Evolutionary conservation across 192 early-diverging fungal genomes (phyloP), one percentile per base, ranked within the genome.

Genomic region (Backusella parvicylindrica): DNA sequence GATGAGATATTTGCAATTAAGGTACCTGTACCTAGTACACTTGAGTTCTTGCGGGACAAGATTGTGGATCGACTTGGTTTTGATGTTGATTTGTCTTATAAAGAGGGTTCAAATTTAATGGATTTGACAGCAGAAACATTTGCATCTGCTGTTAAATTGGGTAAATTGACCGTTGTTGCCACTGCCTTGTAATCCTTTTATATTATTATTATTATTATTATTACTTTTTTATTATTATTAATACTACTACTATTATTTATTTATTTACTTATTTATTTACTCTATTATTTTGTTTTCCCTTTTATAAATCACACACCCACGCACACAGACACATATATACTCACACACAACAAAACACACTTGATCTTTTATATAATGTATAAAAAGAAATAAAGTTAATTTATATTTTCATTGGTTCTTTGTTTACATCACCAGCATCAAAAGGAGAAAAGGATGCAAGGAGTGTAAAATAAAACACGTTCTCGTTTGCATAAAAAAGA

Each of bases 1-100:
- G 90, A 87, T 32, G 92, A 94, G 69, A 89, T 92, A 74, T 87
- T 91, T 75, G 92, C 92, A 6, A 89, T 94, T 69, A 88, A 89
- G 72, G 81, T 94, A 71, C 86, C 90, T 0, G 83, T 86, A 3
- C 79, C 85, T 66, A 79, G 88, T 77, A 87, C 86, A 13, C 84
- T 90, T 64, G 79, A 74, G 8, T 75, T 81, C 33, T 82, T 94
- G 18, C 82, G 86, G 75, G 81, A 85, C 68, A 88, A 89, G 70
- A 86, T 94, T 43, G 82, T 85, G 32, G 84, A 88, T 63, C 88
- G 89, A 72, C 70, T 94, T 11, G 81, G 77, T 6, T 72, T 76
- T 68, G 75, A 76, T 40, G 72, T 73, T 64, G 72, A 75, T 77
- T 63, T 81, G 6, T 32, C 72, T 33, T 89, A 89, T 73, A 76